Conservation (phyloP, 768 basidiomycete species). For the Suillus ampliporus region DNA sequence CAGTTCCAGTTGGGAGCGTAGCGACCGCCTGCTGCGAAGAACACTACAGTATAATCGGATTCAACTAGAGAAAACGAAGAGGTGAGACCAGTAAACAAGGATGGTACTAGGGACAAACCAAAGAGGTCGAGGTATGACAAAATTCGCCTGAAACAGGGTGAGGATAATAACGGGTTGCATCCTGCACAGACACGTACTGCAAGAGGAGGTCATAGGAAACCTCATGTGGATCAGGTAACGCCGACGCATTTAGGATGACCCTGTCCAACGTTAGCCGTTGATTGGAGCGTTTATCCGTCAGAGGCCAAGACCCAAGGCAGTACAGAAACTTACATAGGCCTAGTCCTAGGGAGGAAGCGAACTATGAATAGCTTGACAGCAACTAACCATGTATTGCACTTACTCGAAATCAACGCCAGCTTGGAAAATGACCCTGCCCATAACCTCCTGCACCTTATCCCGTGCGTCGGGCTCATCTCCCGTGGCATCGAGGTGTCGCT, state of each 20-base stretch:
- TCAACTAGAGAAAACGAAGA: slow-evolving; percentile 60
- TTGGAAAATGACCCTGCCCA: slow-evolving; percentile 80
- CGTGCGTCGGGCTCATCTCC: slow-evolving; percentile 33
- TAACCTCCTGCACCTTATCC: slow-evolving; percentile 64
- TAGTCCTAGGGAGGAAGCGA: slow-evolving; percentile 57
- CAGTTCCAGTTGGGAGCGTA: slow-evolving; percentile 86
- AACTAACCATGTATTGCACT: slow-evolving; percentile 33
- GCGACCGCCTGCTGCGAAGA: slow-evolving; percentile 80
- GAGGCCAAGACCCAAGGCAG: not conserved
- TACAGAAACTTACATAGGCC: slow-evolving; percentile 72
- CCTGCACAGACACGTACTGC: slow-evolving; percentile 52
- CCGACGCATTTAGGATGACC: slow-evolving; percentile 84
- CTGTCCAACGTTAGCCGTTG: slow-evolving; percentile 42
- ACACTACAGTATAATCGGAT: slow-evolving; percentile 87
- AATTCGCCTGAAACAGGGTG: slow-evolving; percentile 58
- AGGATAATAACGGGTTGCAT: slow-evolving; percentile 12
- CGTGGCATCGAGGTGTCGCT: slow-evolving; percentile 37
- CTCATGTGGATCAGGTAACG: slow-evolving; percentile 77
- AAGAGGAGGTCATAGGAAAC: slow-evolving; percentile 81
- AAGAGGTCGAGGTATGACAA: slow-evolving; percentile 82
- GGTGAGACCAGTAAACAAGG: not conserved
- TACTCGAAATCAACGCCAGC: slow-evolving; percentile 92
- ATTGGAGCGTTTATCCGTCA: slow-evolving; percentile 3
- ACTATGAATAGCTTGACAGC: slow-evolving; percentile 11
- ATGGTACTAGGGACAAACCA: slow-evolving; percentile 49